phyloP scores from a whole-genome alignment of 176 grass and related monocot genomes.

The Eleusine indica region DNA sequence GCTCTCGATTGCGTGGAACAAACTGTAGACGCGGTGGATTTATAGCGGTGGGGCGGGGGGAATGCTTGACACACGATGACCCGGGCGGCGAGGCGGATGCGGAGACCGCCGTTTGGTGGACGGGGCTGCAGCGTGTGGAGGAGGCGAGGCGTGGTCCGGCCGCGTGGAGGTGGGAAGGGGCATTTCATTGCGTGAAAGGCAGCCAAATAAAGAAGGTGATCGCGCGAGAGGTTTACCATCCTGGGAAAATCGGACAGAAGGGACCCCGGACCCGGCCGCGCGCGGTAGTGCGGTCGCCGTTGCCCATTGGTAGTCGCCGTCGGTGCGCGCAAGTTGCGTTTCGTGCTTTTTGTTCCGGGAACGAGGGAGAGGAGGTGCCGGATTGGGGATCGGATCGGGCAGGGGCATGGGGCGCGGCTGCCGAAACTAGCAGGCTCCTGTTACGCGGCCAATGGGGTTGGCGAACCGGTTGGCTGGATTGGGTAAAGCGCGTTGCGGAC shows the following conservation, averaged over 20 bases:
- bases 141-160: background rate
- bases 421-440: background rate
- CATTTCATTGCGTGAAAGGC: background rate
- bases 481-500: background rate
- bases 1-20: background rate
- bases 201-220: conserved; percentile 45
- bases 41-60: background rate
- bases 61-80: background rate
- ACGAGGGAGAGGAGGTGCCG: background rate
- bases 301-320: conserved; percentile 35
- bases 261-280: background rate
- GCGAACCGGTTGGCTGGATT: background rate
- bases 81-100: background rate
- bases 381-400: background rate
- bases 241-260: background rate
- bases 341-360: too few species aligned
- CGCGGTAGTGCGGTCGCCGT: background rate
- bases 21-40: conserved; percentile 30
- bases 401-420: background rate
- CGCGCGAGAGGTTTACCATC: conserved; percentile 24
- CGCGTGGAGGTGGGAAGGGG: background rate
- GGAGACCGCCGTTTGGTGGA: background rate
- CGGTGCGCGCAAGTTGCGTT: conserved; percentile 9
- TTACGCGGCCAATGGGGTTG: too few species aligned
- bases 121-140: background rate